Base-by-base conservation (phyloP, 2,329 filamentous ascomycete species). In the Cladorrhinum sp. region DNA sequence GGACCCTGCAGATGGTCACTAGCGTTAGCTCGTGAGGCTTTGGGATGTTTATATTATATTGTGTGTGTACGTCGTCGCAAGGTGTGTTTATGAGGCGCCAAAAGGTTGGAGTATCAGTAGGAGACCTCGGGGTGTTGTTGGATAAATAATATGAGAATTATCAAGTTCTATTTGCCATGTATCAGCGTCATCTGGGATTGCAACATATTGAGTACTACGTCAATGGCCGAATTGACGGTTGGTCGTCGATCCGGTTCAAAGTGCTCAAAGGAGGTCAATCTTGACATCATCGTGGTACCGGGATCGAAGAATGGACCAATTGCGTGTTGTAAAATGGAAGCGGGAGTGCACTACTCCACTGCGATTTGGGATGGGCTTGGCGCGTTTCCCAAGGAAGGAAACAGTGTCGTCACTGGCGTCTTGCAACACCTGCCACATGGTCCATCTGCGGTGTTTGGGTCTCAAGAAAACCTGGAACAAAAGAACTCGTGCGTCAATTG, bases 201-300 rank as follows among this genome's bases (percentile, higher is more conserved):
- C 18, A 20, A 56, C 27, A 53, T 27, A 36, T 50, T 16, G 49
- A 13, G 24, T 50, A 25, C 50, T 56, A 56, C 53, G 53, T 56
- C 53, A 56, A 56, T 38, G 6, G 22, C 6, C 16, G 20, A 25
- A 25, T 3, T 5, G 20, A 24, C 20, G 38, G 18, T 7, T 38
- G 10, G 12, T 24, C n/a, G 29, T 54, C 27, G 51, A 54, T 54
- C 36, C 51, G 22, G 18, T 16, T 38, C 18, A 38, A n/a, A 23
- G 29, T 38, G 18, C 23, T 38, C 29, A 38, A n/a, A 23, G 18
- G 36, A 23, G n/a, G 51, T 38, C 18, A 16, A 48, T 48, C 18
- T 56, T 56, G 53, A 56, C 53, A 56, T 56, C 53, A 56, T 56
- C 36, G 38, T 25, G 53, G 32, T 49, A 9, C 20, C 9, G 24